phyloP scores from a whole-genome alignment of 2,329 filamentous ascomycete species.

The Chaetomium sp. region DNA sequence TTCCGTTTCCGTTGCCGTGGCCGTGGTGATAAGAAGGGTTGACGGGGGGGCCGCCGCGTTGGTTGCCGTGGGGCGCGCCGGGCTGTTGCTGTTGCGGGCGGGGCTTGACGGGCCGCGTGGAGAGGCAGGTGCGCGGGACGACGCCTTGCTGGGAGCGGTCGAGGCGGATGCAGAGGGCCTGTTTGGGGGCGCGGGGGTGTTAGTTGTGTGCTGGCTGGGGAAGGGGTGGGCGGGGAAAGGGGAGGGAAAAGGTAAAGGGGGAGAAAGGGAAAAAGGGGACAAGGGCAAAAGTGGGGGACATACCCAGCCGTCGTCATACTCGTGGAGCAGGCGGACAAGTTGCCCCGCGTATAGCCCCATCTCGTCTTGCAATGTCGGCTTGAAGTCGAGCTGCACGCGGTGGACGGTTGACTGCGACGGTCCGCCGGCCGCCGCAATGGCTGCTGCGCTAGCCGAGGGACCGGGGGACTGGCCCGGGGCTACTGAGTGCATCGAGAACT shows the following conservation, averaged over 20 bases:
- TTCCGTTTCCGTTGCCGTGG: constrained; percentile 37
- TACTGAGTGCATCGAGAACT: constrained; percentile 62
- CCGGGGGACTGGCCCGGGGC: constrained; percentile 50
- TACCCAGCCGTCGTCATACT: constrained; percentile 99
- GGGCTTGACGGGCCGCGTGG: constrained; percentile 87
- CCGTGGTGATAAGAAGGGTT: constrained; percentile 49
- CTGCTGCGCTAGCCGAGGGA: constrained; percentile 56
- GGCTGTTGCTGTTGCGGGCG: constrained; percentile 53
- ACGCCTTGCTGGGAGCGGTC: constrained; percentile 93
- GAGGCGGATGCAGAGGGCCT: constrained; percentile 89
- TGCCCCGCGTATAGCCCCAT: constrained; percentile 79
- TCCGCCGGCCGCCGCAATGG: constrained; percentile 64
- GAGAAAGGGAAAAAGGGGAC: constrained; percentile 31
- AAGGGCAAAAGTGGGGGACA: constrained; percentile 50
- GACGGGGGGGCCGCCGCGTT: constrained; percentile 48
- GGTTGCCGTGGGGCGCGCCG: not conserved
- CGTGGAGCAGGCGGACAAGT: constrained; percentile 84
- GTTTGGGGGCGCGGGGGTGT: constrained; percentile 8
- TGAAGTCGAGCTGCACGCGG: constrained; percentile 92
- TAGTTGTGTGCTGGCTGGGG: too few species aligned
- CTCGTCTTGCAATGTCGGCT: constrained; percentile 89
- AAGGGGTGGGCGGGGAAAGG: too few species aligned
- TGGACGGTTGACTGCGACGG: constrained; percentile 70
- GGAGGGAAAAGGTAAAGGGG: not conserved
- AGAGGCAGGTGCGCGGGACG: constrained; percentile 89